Evolutionary conservation across 805 yeast species (phyloP), one percentile per base, ranked within the genome.

Genomic region (Blastobotrys parvus): DNA sequence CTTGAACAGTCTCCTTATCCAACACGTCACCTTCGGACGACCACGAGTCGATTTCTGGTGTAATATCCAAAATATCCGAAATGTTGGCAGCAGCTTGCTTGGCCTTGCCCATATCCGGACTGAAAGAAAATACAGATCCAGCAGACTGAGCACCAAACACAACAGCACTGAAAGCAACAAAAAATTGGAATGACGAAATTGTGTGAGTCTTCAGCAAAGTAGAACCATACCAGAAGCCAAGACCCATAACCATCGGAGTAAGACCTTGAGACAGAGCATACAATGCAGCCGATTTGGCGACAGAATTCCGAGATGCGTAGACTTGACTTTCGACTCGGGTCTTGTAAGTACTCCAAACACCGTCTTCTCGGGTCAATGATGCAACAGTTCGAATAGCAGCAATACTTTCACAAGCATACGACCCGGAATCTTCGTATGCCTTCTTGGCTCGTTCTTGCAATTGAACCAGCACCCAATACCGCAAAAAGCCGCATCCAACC

Each of bases 221-320:
- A 10, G 67, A 51, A 4, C 71, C 71, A 51, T 64, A 67, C 71
- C 71, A 67, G 58, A 66, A 67, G n/a, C 64, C 63, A 2, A 67
- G 54, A 1, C 65, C 70, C 45, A 62, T 51, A 16, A 65, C 60
- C 59, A 64, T 63, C 13, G 66, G 67, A 3, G 64, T 53, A 32
- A 61, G 45, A 4, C 69, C 68, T 46, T 64, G 68, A 19, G 66
- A 57, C n/a, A 62, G 45, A 7, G 64, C 69, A 37, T 52, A 66
- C 33, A 65, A 44, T 13, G 60, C 19, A 2, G 66, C 63, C 2
- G 71, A 64, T n/a, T 52, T 47, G 8, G 50, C n/a, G 8, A 53
- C 49, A 2, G 57, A 51, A 2, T 39, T 31, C 6, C 60, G 51
- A 1, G 67, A 62, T 30, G 41, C 39, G 13, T 32, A 17, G 23